Percentiles rank a stretch among this genome's conserved stretches.
phyloP scores from a whole-genome alignment of 2,329 filamentous ascomycete species.

The Trichoderma sp. region DNA sequence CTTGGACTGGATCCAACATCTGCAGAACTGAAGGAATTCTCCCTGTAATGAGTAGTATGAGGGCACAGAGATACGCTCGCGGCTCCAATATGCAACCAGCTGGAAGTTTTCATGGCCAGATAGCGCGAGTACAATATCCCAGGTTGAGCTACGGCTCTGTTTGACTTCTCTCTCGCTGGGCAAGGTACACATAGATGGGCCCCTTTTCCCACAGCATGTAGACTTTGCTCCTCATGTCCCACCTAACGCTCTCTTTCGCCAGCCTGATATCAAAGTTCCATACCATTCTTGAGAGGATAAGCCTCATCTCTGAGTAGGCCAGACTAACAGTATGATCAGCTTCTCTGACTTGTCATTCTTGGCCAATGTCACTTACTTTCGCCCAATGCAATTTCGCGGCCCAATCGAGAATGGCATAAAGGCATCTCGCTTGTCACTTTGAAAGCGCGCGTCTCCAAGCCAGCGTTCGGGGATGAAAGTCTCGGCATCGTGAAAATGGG shows the following conservation, averaged over 20 bases:
- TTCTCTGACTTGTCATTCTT: not conserved
- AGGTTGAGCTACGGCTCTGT: not conserved
- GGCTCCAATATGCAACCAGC: too few species aligned
- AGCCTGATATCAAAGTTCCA: conserved; percentile 39
- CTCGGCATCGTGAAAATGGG: conserved; percentile 39
- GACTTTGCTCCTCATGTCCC: conserved; percentile 15
- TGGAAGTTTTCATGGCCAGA: too few species aligned
- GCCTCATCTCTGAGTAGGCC: conserved; percentile 38
- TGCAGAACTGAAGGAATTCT: not conserved
- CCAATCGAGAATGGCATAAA: conserved; percentile 39
- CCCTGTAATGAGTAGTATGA: not conserved
- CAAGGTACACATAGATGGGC: not conserved
- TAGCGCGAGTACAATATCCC: too few species aligned
- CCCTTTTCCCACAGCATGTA: conserved; percentile 28
- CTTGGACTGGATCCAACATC: conserved; percentile 25
- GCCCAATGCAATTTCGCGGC: conserved; percentile 39
- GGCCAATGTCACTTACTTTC: conserved; percentile 34
- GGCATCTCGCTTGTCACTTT: conserved; percentile 33
- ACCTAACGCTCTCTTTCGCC: conserved; percentile 17
- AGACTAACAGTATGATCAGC: conserved; percentile 32
- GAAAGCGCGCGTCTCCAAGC: conserved; percentile 33
- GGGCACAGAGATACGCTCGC: too few species aligned
- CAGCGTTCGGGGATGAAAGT: conserved; percentile 46
- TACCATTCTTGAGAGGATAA: conserved; percentile 36
- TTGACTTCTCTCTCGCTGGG: too few species aligned